Evolutionary conservation across 345 rosid species (phyloP), one percentile per base, ranked within the genome.

Genomic region (Lepidium aucheri): DNA sequence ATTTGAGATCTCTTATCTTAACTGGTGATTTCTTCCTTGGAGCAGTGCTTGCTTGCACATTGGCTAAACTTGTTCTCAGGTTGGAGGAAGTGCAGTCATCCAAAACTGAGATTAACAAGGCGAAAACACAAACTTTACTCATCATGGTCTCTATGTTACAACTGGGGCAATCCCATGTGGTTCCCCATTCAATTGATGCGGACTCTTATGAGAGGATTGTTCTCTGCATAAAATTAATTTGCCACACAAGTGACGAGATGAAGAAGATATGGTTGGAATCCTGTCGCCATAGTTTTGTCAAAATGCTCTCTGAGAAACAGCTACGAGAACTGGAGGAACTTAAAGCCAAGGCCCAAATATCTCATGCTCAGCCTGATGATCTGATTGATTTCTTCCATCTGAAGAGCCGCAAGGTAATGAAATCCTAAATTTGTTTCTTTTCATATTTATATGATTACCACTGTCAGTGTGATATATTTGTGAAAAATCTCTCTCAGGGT

Each of bases 11-110:
- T 30, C 88, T 87, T 77, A 76, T 89, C 36, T 85, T 89, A 50
- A 79, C 88, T 22, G 98, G 98, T 16, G 98, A 89, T 54, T 89
- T 92, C 77, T 92, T 87, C 87, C 98, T 92, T 10, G 98, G 97
- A 63, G 95, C 93, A 3, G 95, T 92, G 74, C 91, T 92, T 43
- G 86, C 91, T n/a, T 87, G 96, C 82, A 86, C 98, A 26, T 74
- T 89, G 63, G 66, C 95, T 5, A 92, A 92, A 83, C 96, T 92
- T 70, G 71, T 89, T 64, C 78, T 92, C 76, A 89, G 97, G 71
- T 75, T 87, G 79, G 93, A 92, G 62, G 96, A 89, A 79, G 96
- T 92, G 24, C 96, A 89, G 70, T 71, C 93, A 39, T 83, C 89
- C 40, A 85, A 77, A 69, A 77, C 68, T 61, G 97, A 87, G 64